A percentile compares a stretch with the other conserved stretches of the same genome.
Conservation (phyloP, 495 filamentous ascomycete species). For the Tuber umbilicatum region DNA sequence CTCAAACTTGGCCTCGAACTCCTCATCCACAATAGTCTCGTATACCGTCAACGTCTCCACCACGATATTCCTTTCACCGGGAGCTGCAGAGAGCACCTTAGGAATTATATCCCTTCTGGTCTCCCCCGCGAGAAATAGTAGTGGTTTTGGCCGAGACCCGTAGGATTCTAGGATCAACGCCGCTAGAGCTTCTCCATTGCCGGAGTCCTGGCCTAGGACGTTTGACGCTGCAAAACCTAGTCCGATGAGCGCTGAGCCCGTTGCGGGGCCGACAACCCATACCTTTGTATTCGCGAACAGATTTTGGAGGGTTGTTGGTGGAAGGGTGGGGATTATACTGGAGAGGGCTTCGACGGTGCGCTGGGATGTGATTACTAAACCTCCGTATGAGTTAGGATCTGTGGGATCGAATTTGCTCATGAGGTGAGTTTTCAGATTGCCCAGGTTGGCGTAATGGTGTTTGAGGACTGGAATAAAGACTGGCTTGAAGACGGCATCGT, state of each 20-base stretch:
- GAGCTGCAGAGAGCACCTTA: constrained; percentile 57
- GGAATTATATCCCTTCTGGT: constrained; percentile 84
- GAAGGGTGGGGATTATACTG: constrained; percentile 48
- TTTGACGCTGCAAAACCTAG: constrained; percentile 44
- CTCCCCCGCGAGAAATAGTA: constrained; percentile 84
- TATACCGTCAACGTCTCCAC: constrained; percentile 80
- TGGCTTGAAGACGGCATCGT: constrained; percentile 52
- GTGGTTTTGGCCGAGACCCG: constrained; percentile 47
- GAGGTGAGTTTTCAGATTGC: constrained; percentile 47
- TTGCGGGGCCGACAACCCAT: constrained; percentile 91
- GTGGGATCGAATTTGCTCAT: constrained; percentile 5
- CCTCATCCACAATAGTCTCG: constrained; percentile 69
- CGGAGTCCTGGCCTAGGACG: constrained; percentile 68
- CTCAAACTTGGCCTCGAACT: constrained; percentile 62
- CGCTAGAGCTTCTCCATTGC: constrained; percentile 73
- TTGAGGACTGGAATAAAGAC: constrained; percentile 78
- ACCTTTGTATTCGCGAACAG: constrained; percentile 17
- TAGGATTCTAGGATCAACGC: constrained; percentile 71
- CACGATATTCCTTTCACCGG: constrained; percentile 46
- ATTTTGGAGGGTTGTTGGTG: constrained; percentile 17
- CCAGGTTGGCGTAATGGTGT: constrained; percentile 57
- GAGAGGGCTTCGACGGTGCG: constrained; percentile 83
- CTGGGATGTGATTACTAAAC: constrained; percentile 88
- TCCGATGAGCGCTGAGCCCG: constrained; percentile 53
- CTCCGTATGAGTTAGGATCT: constrained; percentile 54